Evolutionary conservation across 2,329 filamentous ascomycete species (phyloP).

Genomic region (Chrysoporthe austroafricana): DNA sequence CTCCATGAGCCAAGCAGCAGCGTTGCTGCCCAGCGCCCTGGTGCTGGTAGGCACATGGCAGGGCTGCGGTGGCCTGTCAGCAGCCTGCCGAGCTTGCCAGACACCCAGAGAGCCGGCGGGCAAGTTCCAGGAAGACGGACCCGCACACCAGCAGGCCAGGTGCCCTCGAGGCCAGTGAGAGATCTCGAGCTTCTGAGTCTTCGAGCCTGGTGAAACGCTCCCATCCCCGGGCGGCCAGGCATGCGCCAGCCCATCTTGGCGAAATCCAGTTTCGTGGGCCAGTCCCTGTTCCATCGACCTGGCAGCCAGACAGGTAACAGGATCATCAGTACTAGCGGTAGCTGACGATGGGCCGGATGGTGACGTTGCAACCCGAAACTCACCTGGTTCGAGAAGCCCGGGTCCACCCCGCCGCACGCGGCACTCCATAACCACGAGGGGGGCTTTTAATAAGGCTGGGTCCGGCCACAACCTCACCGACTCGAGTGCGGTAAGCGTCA

Average conservation of each 20-base stretch:
- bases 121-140: constrained; percentile 1
- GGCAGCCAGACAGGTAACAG: background rate
- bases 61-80: constrained; percentile 5
- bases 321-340: background rate
- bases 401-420: constrained; percentile 8
- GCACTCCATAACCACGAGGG: constrained; percentile 17
- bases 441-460: constrained; percentile 13
- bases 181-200: background rate
- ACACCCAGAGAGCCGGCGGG: background rate
- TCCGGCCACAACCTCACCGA: constrained; percentile 19
- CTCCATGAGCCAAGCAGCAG: background rate
- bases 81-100: constrained; percentile 1
- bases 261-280: no score
- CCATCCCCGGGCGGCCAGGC: background rate
- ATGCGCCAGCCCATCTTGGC: background rate
- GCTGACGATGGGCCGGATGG: background rate
- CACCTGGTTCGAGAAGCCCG: background rate
- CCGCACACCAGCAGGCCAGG: background rate
- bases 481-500: constrained; percentile 16
- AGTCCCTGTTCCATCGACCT: background rate
- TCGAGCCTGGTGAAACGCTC: background rate
- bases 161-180: background rate
- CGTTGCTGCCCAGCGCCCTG: background rate
- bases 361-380: constrained; percentile 16
- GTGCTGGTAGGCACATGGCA: background rate